Evolutionary conservation across 1,139 yeast genomes (phyloP).

Genomic region (Geotrichum bryndzae): DNA sequence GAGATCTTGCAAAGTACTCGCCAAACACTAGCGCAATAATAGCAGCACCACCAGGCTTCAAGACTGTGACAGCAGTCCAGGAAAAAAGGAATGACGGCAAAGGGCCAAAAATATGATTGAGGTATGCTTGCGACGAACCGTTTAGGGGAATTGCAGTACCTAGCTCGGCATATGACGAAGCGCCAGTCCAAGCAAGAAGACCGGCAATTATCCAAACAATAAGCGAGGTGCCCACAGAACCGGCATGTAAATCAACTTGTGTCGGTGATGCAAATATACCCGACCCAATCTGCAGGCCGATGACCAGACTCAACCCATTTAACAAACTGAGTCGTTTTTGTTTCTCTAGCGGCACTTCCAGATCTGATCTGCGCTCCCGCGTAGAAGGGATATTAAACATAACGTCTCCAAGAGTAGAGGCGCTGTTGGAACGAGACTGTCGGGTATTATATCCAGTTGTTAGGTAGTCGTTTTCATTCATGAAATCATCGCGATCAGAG

Average conservation of each 20-base stretch:
- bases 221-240: slow-evolving; percentile 38
- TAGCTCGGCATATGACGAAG: slow-evolving; percentile 40
- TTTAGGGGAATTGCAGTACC: slow-evolving; percentile 40
- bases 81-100: slow-evolving; percentile 38
- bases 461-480: slow-evolving; percentile 15
- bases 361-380: slow-evolving; percentile 23
- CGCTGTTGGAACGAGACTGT: slow-evolving; percentile 23
- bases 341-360: slow-evolving; percentile 31
- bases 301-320: slow-evolving; percentile 39
- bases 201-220: slow-evolving; percentile 40
- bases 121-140: slow-evolving; percentile 41
- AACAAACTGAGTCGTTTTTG: slow-evolving; percentile 34
- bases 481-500: slow-evolving; percentile 9
- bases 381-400: slow-evolving; percentile 31
- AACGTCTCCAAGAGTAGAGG: slow-evolving; percentile 30
- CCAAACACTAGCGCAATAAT: slow-evolving; percentile 40
- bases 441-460: slow-evolving; percentile 1
- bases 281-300: slow-evolving; percentile 42
- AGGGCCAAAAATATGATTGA: slow-evolving; percentile 38
- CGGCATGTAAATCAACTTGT: slow-evolving; percentile 36
- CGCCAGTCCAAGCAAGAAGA: slow-evolving; percentile 42
- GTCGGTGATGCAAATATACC: slow-evolving; percentile 43
- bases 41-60: slow-evolving; percentile 41
- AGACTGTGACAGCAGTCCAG: slow-evolving; percentile 38
- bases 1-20: slow-evolving; percentile 32